A percentile compares a stretch with the other conserved stretches of the same genome.
Evolutionary conservation across 306 rosid genomes (phyloP).

Genomic region (Cucurbita moschata): DNA sequence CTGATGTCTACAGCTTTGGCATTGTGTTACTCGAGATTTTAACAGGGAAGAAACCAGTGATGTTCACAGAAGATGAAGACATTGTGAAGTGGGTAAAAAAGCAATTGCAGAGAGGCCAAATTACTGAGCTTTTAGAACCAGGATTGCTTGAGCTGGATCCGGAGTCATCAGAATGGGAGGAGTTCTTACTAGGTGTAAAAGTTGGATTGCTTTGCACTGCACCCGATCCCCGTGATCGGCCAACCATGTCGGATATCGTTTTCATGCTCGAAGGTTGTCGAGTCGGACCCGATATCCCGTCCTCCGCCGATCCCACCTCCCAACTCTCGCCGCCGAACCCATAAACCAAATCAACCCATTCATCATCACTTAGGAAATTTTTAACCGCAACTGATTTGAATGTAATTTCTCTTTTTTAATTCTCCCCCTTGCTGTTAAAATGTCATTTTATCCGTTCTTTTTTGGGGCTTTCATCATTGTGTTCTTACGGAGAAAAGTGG

Average conservation of each 20-base stretch:
- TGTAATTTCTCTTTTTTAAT: not conserved
- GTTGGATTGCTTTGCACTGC: constrained; percentile 91
- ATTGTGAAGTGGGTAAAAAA: constrained; percentile 93
- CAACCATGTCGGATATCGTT: constrained; percentile 89
- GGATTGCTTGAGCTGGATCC: constrained; percentile 90
- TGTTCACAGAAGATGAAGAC: constrained; percentile 90
- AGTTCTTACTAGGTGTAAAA: constrained; percentile 79
- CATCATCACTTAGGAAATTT: not conserved
- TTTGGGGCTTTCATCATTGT: not conserved
- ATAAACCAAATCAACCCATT: not conserved
- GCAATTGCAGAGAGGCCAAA: constrained; percentile 78
- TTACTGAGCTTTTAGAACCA: constrained; percentile 72
- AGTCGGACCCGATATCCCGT: constrained; percentile 73
- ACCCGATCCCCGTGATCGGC: constrained; percentile 81
- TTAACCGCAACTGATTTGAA: not conserved
- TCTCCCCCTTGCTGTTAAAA: not conserved
- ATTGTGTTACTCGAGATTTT: constrained; percentile 67
- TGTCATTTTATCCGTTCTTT: not conserved
- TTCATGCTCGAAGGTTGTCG: constrained; percentile 99
- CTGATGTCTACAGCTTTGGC: constrained; percentile 88
- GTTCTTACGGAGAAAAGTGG: not conserved
- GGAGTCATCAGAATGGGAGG: constrained; percentile 96
- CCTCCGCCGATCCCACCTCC: constrained; percentile 85
- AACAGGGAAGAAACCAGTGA: constrained; percentile 78
- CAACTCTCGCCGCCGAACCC: constrained; percentile 44